phyloP scores from a whole-genome alignment of 768 basidiomycete genomes.

The Suillus decipiens region DNA sequence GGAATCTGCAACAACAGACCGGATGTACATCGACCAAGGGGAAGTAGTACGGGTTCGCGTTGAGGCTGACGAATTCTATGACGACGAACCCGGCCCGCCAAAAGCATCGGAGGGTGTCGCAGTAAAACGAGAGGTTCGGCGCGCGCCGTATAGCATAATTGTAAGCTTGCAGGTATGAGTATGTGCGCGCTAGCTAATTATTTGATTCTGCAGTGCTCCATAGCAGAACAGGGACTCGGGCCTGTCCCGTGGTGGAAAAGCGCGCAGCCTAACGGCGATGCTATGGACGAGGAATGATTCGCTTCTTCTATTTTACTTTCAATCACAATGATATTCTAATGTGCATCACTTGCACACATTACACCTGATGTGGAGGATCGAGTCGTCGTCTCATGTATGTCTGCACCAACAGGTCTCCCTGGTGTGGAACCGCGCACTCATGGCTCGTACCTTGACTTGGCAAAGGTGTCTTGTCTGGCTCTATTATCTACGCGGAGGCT shows the following conservation, averaged over 20 bases:
- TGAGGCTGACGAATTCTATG: constrained; percentile 81
- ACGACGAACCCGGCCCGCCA: constrained; percentile 84
- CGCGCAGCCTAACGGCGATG: constrained; percentile 42
- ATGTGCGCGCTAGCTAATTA: not conserved
- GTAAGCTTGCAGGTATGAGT: constrained; percentile 41
- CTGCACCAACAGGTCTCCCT: constrained; percentile 17
- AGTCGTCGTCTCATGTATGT: not conserved
- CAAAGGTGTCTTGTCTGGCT: constrained; percentile 33
- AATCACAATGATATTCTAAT: not conserved
- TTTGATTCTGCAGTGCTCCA: constrained; percentile 59
- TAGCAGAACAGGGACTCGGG: constrained; percentile 81
- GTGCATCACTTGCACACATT: not conserved
- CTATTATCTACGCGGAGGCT: constrained; percentile 33
- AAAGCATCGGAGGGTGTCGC: constrained; percentile 71
- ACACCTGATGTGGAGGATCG: not conserved
- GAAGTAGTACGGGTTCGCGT: constrained; percentile 78
- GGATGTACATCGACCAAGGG: constrained; percentile 81
- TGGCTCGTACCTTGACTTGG: constrained; percentile 41
- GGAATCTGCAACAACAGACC: constrained; percentile 61
- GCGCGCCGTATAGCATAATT: constrained; percentile 69
- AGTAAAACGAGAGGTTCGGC: constrained; percentile 47
- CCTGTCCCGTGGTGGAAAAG: constrained; percentile 76
- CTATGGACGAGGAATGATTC: constrained; percentile 40
- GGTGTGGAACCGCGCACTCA: constrained; percentile 56
- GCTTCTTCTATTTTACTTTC: not conserved